Base-by-base conservation (phyloP, 2,329 filamentous ascomycete species). In the Xylaria sp. region DNA sequence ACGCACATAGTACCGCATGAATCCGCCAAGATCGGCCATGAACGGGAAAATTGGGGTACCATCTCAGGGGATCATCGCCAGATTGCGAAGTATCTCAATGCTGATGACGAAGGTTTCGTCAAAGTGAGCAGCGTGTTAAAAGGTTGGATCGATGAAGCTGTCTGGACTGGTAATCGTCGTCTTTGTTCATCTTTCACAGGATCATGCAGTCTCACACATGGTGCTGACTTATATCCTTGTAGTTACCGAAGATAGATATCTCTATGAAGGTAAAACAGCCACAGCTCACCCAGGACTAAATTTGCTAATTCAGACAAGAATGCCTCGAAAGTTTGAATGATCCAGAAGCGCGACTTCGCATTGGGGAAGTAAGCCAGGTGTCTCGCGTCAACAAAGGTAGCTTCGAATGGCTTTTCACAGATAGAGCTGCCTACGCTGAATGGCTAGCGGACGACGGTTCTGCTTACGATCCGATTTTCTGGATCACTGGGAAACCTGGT, bases 401-500 rank as follows among this genome's bases (percentile, higher is more conserved):
- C n/a, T 48, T 48, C 44, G 44, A 48, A 48, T 48, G 44, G 44
- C 21, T 48, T 10, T 48, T 48, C 21, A 48, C 21, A 25, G 21
- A 48, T 21, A 48, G 44, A 10, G 44, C 25, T 48, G 44, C 44
- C 8, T 48, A 23, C 21, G 9, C 44, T 23, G 12, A 48, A 48
- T 48, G 44, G 44, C 21, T 58, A 32, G 32, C 35, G 10, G 54
- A 58, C 21, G 32, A 42, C 10, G 21, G 21, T 27, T 58, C 21
- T 37, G 13, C 42, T 40, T 58, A 58, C 27, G 54, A 58, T 40
- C 54, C 35, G 4, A 58, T 58, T 16, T 42, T 42, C 35, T 58
- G 35, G 35, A 25, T 58, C n/a, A 42, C 54, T 18, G 35, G 54
- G 35, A 58, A 58, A 18, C 54, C 54, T 3, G 35, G 35, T 21